Percentiles rank a stretch among this genome's conserved stretches.
These are phyloP conservation scores for Sporothrix mexicana DNA, from an alignment of 2,329 filamentous ascomycete genomes.

Conservation along the genomic window DNA sequence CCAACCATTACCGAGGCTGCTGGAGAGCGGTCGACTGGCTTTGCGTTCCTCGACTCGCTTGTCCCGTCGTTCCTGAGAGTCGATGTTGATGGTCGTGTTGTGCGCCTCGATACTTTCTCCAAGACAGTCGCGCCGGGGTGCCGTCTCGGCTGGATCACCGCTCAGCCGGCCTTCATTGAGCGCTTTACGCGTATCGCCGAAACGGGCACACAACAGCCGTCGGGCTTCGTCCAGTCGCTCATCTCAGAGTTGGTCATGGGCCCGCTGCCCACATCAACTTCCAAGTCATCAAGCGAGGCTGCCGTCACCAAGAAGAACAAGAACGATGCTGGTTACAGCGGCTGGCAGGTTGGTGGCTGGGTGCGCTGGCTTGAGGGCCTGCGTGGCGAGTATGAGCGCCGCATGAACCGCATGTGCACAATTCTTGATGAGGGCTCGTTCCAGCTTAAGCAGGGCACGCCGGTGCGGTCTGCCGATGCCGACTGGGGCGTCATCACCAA, in stretches of 20 bases:
- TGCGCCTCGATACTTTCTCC: conserved; percentile 91
- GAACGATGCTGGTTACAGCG: conserved; percentile 46
- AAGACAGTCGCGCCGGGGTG: conserved; percentile 92
- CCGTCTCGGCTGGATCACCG: conserved; percentile 88
- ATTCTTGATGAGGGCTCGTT: conserved; percentile 72
- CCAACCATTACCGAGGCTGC: conserved; percentile 35
- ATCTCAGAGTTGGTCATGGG: conserved; percentile 79
- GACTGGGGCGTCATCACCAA: conserved; percentile 80
- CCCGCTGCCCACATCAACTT: conserved; percentile 59
- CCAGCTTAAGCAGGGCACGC: conserved; percentile 67
- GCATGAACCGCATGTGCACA: conserved; percentile 80
- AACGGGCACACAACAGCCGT: conserved; percentile 79
- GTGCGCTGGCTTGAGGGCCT: conserved; percentile 89
- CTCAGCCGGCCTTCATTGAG: conserved; percentile 78
- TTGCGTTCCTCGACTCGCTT: conserved; percentile 80
- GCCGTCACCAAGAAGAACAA: conserved; percentile 42
- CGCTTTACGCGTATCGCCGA: conserved; percentile 73
- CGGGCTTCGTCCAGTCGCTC: conserved; percentile 86
- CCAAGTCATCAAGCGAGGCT: conserved; percentile 9
- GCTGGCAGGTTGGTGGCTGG: conserved; percentile 86
- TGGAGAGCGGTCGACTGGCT: conserved; percentile 61
- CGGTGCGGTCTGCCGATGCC: conserved; percentile 50
- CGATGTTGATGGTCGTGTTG: conserved; percentile 83
- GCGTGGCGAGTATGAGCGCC: conserved; percentile 79
- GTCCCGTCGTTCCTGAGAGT: conserved; percentile 81